A percentile compares a stretch with the other conserved stretches of the same genome.
These are phyloP conservation scores for Cutaneotrichosporon cavernicola DNA, from an alignment of 1,284 basidiomycete genomes.

Conservation along the genomic window DNA sequence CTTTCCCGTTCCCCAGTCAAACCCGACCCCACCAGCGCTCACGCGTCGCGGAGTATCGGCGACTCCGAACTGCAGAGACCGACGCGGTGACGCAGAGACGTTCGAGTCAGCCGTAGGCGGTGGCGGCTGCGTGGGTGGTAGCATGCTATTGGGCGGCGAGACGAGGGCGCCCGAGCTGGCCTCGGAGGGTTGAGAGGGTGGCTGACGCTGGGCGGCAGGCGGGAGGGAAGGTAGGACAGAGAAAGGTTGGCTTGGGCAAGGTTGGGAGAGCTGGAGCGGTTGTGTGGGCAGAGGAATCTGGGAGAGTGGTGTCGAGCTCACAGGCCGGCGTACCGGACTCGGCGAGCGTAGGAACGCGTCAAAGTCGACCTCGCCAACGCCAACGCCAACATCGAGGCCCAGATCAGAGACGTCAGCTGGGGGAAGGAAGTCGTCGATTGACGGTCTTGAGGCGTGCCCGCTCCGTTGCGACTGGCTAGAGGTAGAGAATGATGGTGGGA, in stretches of 20 bases:
- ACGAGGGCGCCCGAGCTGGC: constrained; percentile 3
- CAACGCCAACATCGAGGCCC: background rate
- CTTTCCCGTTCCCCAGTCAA: constrained; percentile 16
- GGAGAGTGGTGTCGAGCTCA: constrained; percentile 13
- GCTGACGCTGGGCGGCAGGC: background rate
- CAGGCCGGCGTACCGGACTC: background rate
- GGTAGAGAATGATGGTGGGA: background rate
- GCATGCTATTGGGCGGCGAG: background rate
- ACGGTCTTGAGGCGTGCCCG: background rate
- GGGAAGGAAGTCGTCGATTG: background rate
- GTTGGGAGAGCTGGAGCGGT: constrained; percentile 7
- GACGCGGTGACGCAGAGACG: background rate
- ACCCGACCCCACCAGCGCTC: constrained; percentile 13
- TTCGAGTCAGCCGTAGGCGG: background rate
- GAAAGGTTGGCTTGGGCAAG: constrained; percentile 1
- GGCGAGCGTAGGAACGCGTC: constrained; percentile 26
- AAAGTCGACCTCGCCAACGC: constrained; percentile 12
- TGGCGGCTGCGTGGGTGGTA: constrained; percentile 6
- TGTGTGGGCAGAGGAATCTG: constrained; percentile 13
- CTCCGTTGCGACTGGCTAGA: background rate
- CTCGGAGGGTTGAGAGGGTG: background rate
- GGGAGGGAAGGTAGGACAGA: background rate
- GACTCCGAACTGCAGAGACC: constrained; percentile 7
- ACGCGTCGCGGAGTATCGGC: constrained; percentile 10
- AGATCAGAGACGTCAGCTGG: background rate